Percentiles rank a stretch among this genome's conserved stretches.
Conservation (phyloP, 2,329 filamentous ascomycete genomes). For the Venturia aucupariae region DNA sequence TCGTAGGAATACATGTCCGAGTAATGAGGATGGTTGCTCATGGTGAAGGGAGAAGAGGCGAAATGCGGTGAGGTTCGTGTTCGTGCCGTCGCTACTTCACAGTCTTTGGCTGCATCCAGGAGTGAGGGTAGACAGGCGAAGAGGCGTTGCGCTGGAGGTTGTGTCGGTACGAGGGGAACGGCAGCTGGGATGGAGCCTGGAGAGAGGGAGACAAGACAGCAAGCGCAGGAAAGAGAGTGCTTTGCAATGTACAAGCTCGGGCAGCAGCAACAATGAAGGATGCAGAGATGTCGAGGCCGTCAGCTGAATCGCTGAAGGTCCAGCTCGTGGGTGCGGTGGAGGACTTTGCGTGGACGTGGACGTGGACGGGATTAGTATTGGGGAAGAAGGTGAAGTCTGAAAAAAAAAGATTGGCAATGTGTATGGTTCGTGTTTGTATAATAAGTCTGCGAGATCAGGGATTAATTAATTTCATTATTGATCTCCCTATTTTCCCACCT, state of each 20-base stretch:
- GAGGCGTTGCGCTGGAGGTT: not conserved
- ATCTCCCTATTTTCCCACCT: too few relatives aligned
- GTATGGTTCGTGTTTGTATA: too few relatives aligned
- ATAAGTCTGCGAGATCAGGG: not conserved
- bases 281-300: not conserved
- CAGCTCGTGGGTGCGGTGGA: too few relatives aligned
- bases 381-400: too few relatives aligned
- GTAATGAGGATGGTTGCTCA: conserved; percentile 23
- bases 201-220: not conserved
- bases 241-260: not conserved
- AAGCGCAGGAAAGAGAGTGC: not conserved
- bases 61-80: not conserved
- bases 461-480: not conserved
- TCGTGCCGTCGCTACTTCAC: not conserved
- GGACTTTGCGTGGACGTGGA: too few relatives aligned
- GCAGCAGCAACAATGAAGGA: not conserved
- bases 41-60: not conserved
- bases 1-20: conserved; percentile 60
- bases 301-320: not conserved
- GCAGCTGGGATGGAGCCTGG: not conserved
- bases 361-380: too few relatives aligned
- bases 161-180: not conserved
- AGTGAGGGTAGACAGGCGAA: not conserved
- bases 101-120: not conserved
- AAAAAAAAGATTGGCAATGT: too few relatives aligned